Base-by-base conservation (phyloP, 208 protist genomes). In the Leptomonas seymouri region DNA sequence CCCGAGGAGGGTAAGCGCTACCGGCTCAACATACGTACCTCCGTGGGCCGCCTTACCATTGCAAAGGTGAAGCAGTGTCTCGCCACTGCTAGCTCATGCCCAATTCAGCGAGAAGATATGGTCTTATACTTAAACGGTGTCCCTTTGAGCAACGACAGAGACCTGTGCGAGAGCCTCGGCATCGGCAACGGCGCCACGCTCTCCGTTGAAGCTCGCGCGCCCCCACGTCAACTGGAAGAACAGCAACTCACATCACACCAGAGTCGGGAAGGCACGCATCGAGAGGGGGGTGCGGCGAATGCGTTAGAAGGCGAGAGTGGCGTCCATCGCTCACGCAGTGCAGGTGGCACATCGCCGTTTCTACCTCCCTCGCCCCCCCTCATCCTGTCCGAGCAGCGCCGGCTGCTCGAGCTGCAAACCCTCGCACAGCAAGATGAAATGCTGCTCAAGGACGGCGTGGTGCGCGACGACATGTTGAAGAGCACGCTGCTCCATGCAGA, bases 41-140 rank as follows among this genome's bases (percentile, higher is more conserved):
- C 87, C 2, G 72, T 93, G 25, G 55, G 59, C 18, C 72, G 75
- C 1, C 80, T 94, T 8, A 87, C 81, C 0, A 53, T 94, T 36
- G 82, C 81, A 6, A 86, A 84, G 54, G 62, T 94, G 56, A 94
- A 94, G 72, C 67, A 90, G 44, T 91, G 82, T 36, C 81, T 94
- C 28, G 84, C 84, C 36, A 57, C 80, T 1, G 86, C 78, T 23
- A 71, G 72, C 46, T 79, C 77, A 16, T 91, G 81, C 51, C 61
- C 74, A 0, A 80, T 94, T 45, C 84, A 84, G 12, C 65, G 66
- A 20, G 34, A 55, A 0, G 50, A 78, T 1, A 85, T 90, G 78
- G 48, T 77, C 27, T 65, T 94, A 31, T 76, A 85, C 14, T 54
- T 91, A 14, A 90, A 88, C 67, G 86, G 89, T 25, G 79, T 82